Evolutionary conservation across 2,329 filamentous ascomycete species (phyloP).

Genomic region (Tetracladium maxilliforme): DNA sequence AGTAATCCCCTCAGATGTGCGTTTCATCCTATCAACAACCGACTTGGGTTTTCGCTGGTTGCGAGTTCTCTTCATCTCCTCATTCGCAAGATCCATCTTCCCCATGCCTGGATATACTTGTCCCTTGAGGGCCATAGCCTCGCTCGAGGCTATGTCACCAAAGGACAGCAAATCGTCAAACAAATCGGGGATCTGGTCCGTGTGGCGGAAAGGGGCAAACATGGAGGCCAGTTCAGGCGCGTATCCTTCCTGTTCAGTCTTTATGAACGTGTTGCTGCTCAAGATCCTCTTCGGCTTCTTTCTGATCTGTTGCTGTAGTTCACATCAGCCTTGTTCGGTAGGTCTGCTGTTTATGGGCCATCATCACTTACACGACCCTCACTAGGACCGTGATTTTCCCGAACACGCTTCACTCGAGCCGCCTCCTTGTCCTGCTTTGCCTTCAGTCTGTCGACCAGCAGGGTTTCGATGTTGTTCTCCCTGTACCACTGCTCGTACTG

Average conservation of each 20-base stretch:
- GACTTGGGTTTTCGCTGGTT: constrained; percentile 68
- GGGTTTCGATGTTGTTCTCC: constrained; percentile 50
- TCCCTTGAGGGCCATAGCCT: too few species aligned
- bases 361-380: too few species aligned
- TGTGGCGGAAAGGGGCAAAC: too few species aligned
- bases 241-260: too few species aligned
- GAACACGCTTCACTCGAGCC: too few species aligned
- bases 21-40: constrained; percentile 51
- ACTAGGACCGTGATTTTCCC: too few species aligned
- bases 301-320: constrained; percentile 9
- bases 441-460: constrained; percentile 66
- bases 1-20: constrained; percentile 47
- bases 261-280: too few species aligned
- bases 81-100: constrained; percentile 66
- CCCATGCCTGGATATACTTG: constrained; percentile 66
- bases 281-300: too few species aligned
- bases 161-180: constrained; percentile 10
- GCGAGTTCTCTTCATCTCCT: constrained; percentile 56
- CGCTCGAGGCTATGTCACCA: too few species aligned
- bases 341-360: too few species aligned
- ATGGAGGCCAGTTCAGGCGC: too few species aligned
- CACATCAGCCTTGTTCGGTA: constrained; percentile 10
- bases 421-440: constrained; percentile 58
- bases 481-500: constrained; percentile 70
- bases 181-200: too few species aligned